Base-by-base conservation (phyloP, 1,139 yeast species). In the Candida sanyaensis region DNA sequence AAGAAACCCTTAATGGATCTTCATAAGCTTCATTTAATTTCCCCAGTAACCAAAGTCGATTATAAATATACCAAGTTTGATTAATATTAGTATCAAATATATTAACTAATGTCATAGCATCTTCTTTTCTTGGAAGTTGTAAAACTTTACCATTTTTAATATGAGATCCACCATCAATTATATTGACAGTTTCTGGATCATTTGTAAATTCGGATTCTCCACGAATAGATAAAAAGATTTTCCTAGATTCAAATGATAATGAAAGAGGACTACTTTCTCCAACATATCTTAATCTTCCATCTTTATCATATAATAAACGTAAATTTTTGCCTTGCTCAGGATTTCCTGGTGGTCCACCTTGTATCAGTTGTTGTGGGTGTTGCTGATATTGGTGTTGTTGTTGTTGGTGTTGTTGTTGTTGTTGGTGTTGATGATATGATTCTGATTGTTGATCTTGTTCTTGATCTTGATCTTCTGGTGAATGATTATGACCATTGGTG, bases 251-350 rank as follows among this genome's bases (percentile, higher is more conserved):
- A 41, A 55, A 58, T 24, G 60, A 50, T 24, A 63, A 53, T 5
- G 65, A 58, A 31, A 62, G 47, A 1, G 66, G 65, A 36, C 65
- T 59, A 26, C 61, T 59, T 47, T 62, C 66, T 11, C 68, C 68
- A 33, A 61, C 54, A 49, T 61, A 63, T 21, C 63, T 45, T 8
- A 62, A 55, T 24, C 59, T 56, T 0, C 63, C 59, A 7, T 52
- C 46, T 8, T 53, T 45, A 37, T 53, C 55, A 43, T 44, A 53
- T 7, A 53, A 42, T 5, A 45, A 43, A n/a, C 46, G 32, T 27
- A 33, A 13, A 12, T 34, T 43, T 4, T 43, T 32, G 4, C 42
- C 42, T 10, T 24, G 39, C 4, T 36, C 17, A 23, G 28, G 28
- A 4, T 8, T 8, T 6, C 9, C 9, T 6, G 28, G 28, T 26